Evolutionary conservation across 208 protist species (phyloP).

Genomic region (Giardia muris): DNA sequence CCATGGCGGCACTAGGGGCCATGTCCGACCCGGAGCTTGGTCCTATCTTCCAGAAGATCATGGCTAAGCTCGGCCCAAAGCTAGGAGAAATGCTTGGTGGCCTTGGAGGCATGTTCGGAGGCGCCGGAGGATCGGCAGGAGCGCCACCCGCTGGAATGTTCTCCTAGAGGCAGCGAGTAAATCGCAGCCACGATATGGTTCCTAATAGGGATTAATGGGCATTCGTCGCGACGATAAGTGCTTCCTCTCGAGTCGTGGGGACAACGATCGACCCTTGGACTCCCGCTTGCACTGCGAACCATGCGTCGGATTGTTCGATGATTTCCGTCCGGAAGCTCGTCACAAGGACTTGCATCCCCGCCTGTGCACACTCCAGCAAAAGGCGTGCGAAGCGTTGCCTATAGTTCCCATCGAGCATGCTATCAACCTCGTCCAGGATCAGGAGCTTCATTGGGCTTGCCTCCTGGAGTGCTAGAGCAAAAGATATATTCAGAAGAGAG

Average conservation of each 20-base stretch:
- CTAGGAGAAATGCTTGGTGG: not conserved
- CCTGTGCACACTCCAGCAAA: not conserved
- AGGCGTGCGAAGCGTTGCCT: not conserved
- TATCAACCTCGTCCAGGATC: not conserved
- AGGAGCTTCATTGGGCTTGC: not conserved
- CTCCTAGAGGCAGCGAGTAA: no score
- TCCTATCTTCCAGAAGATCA: not conserved
- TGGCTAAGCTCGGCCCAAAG: not conserved
- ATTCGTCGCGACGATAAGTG: no score
- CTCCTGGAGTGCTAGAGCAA: not conserved
- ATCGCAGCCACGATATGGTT: no score
- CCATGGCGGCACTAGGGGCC: not conserved
- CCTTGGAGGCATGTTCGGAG: not conserved
- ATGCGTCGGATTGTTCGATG: not conserved
- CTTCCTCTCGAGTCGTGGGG: no score
- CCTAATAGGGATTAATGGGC: no score
- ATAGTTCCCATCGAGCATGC: not conserved
- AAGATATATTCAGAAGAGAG: not conserved
- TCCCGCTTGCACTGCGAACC: not conserved
- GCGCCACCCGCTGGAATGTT: not conserved
- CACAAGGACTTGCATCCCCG: not conserved
- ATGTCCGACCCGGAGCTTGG: conserved; percentile 8
- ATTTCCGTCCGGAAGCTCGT: not conserved
- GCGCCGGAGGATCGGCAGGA: not conserved
- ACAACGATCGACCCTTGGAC: no score